A percentile compares a stretch with the other conserved stretches of the same genome.
Evolutionary conservation across 129 eudicot species (phyloP).

Genomic region (Flaveria bidentis): DNA sequence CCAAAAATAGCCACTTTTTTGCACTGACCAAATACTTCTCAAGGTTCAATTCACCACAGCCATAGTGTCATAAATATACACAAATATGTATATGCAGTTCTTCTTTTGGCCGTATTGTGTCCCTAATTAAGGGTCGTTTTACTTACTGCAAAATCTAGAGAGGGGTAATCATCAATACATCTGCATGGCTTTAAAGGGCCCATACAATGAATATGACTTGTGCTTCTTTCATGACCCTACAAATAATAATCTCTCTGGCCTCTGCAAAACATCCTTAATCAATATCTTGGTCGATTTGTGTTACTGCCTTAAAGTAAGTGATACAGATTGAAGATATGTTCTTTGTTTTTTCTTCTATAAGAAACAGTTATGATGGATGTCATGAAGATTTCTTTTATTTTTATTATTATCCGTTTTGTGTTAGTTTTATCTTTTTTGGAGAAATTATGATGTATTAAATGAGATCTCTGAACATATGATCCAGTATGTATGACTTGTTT

Average conservation of each 20-base stretch:
- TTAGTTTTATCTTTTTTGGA: too few species aligned
- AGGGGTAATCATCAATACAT: slow-evolving; percentile 5
- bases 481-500: too few species aligned
- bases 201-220: slow-evolving; percentile 27
- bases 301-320: too few species aligned
- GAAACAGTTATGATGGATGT: too few species aligned
- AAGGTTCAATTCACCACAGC: slow-evolving; percentile 18
- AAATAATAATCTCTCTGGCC: slow-evolving; percentile 23
- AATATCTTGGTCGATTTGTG: too few species aligned
- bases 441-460: too few species aligned
- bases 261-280: too few species aligned
- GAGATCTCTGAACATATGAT: too few species aligned
- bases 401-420: too few species aligned
- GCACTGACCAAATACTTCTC: slow-evolving; percentile 22
- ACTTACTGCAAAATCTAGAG: slow-evolving; percentile 17
- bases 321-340: too few species aligned
- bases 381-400: too few species aligned
- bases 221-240: slow-evolving; percentile 39
- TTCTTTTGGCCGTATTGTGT: slow-evolving; percentile 17
- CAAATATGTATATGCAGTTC: background rate
- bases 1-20: slow-evolving; percentile 11
- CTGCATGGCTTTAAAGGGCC: slow-evolving; percentile 2
- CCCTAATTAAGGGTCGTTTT: slow-evolving; percentile 22
- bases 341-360: too few species aligned
- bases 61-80: background rate